Percentiles rank a stretch among this genome's conserved stretches.
Conservation (phyloP, 83 land plant genomes). For the Picea mariana region DNA sequence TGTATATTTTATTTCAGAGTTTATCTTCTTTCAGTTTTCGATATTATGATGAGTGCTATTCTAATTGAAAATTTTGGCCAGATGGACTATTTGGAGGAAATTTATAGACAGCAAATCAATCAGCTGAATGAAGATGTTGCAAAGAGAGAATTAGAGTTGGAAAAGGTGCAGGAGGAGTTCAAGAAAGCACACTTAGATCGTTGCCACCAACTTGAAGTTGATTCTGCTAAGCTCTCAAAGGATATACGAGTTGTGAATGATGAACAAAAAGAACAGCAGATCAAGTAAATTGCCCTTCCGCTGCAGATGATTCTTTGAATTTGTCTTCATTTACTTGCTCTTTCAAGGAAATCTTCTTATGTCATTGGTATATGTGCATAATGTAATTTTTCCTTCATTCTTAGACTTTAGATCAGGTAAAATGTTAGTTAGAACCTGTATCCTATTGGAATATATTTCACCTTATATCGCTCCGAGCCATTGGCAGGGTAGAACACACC, state of each 20-base stretch:
- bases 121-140: conserved; percentile 36
- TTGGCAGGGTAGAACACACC: too few species aligned
- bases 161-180: conserved; percentile 40
- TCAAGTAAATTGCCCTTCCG: conserved; percentile 14
- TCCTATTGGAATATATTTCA: too few species aligned
- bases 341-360: neutral
- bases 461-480: too few species aligned
- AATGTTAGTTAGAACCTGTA: too few species aligned
- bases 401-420: too few species aligned
- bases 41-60: neutral
- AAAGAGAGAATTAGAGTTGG: conserved; percentile 54
- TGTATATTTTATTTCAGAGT: neutral
- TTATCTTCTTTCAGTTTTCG: neutral
- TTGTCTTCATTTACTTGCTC: neutral
- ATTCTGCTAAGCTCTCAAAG: conserved; percentile 32
- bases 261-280: conserved; percentile 27
- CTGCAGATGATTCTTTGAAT: neutral
- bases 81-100: conserved; percentile 65
- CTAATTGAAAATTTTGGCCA: conserved; percentile 12
- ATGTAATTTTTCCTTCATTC: too few species aligned
- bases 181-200: conserved; percentile 9
- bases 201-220: conserved; percentile 49
- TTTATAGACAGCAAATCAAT: conserved; percentile 51
- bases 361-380: too few species aligned
- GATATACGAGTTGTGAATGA: conserved; percentile 22